Evolutionary conservation across 1,284 basidiomycete genomes (phyloP), one percentile per base, ranked within the genome.

Genomic region (Puccinia coronata): DNA sequence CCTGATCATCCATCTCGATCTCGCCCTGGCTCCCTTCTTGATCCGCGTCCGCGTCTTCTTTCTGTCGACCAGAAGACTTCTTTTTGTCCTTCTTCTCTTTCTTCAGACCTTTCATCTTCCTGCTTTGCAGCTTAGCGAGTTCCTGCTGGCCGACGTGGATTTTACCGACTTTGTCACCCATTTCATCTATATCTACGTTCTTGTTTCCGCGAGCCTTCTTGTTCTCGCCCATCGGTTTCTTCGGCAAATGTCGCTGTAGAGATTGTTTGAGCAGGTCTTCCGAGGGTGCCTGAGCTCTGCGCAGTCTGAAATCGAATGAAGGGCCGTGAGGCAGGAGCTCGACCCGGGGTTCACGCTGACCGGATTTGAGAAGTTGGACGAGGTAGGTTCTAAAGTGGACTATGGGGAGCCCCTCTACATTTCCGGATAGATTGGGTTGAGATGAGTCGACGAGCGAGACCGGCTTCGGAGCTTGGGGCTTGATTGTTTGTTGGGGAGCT

Each of bases 131-230:
- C 87, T 90, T 92, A 83, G 86, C 87, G 84, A 99, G 87, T 87
- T 99, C 94, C 88, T 99, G 96, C 87, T 91, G 93, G 81, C 89
- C 93, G 69, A 99, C 87, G 87, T 98, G 96, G 75, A 99, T 90
- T 82, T 91, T 89, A 69, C 96, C 96, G 83, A 96, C 90, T 87
- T 96, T 87, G 87, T 99, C 95, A 81, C 96, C 96, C 96, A 98
- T 98, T 87, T 95, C 94, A 88, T 99, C 96, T 83, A 95, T 94
- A 88, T 97, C 95, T 86, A 96, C 87, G 82, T 88, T 88, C 84
- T 88, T 87, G 87, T 98, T 98, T 23, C 59, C 63, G 25, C 69
- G 57, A 2, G 65, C 63, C 90, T 94, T 95, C 87, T 90, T 90
- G 90, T 94, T 95, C 89, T 93, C 94, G 55, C 93, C 94, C n/a